phyloP scores from a whole-genome alignment of 2,329 filamentous ascomycete species.

The Exophiala sp. region DNA sequence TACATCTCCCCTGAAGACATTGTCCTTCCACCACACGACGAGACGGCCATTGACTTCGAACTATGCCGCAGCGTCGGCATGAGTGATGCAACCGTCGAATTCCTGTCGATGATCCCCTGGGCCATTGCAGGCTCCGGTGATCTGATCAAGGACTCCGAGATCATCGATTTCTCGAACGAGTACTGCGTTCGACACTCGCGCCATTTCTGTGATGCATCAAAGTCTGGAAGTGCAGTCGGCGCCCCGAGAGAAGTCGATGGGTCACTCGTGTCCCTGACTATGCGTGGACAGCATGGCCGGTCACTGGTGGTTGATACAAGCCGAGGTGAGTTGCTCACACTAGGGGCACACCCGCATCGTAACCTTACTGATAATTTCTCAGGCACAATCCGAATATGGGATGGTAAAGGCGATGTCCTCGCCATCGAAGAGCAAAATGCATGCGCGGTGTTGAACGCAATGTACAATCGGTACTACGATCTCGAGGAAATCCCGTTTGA shows the following conservation, averaged over 20 bases:
- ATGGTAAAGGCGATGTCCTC: not conserved
- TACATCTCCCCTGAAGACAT: too few relatives aligned
- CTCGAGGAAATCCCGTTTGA: slow-evolving; percentile 1
- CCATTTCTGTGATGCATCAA: too few relatives aligned
- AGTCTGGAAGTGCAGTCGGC: too few relatives aligned
- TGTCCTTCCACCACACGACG: too few relatives aligned
- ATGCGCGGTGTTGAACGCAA: not conserved
- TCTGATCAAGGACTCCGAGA: not conserved
- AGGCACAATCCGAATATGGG: slow-evolving; percentile 1
- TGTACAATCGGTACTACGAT: not conserved
- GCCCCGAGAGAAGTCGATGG: too few relatives aligned
- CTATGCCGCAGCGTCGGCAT: not conserved
- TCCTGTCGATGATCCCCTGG: not conserved
- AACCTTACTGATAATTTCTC: not conserved
- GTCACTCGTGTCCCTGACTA: not conserved
- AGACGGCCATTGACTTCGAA: too few relatives aligned
- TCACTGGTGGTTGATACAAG: not conserved
- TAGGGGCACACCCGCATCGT: not conserved
- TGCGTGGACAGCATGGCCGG: not conserved
- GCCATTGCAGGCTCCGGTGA: not conserved
- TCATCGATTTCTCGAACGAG: not conserved
- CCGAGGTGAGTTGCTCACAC: not conserved
- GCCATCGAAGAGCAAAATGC: not conserved
- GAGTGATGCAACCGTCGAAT: not conserved
- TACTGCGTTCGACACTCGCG: too few relatives aligned